Conservation (phyloP, 2,329 filamentous ascomycete species). For the Achaetomium macrosporum region DNA sequence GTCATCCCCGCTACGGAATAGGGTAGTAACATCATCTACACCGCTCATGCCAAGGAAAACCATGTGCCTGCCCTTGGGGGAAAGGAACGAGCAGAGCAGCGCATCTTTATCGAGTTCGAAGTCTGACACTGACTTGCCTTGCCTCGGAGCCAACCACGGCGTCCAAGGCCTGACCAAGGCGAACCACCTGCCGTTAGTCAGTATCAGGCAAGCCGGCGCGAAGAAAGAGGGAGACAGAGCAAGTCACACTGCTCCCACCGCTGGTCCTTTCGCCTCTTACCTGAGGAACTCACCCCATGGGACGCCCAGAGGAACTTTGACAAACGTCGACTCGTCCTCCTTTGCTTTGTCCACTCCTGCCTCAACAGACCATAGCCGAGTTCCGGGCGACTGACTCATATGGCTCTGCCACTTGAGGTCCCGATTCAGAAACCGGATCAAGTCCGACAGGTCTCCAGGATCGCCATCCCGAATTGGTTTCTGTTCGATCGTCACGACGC, state of each 20-base stretch:
- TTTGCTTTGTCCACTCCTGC: slow-evolving; percentile 50
- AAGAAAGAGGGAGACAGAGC: not conserved
- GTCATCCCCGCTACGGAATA: slow-evolving; percentile 59
- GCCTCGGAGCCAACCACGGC: slow-evolving; percentile 84
- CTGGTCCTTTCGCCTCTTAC: slow-evolving; percentile 31
- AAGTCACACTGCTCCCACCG: not conserved
- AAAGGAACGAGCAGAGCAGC: slow-evolving; percentile 71
- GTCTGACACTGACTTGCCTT: slow-evolving; percentile 56
- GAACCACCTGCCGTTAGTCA: slow-evolving; percentile 58
- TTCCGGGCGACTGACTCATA: slow-evolving; percentile 61
- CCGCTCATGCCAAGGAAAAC: slow-evolving; percentile 76
- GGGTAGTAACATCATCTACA: slow-evolving; percentile 61
- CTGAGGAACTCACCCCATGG: slow-evolving; percentile 54
- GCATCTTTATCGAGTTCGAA: slow-evolving; percentile 72
- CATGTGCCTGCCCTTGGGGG: slow-evolving; percentile 63
- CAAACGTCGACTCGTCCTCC: slow-evolving; percentile 52
- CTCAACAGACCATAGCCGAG: slow-evolving; percentile 64
- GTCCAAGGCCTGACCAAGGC: slow-evolving; percentile 71
- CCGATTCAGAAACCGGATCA: slow-evolving; percentile 53
- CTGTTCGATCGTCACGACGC: slow-evolving; percentile 50
- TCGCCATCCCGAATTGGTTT: slow-evolving; percentile 24
- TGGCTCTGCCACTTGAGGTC: slow-evolving; percentile 49
- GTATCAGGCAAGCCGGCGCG: not conserved
- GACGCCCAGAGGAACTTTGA: slow-evolving; percentile 53
- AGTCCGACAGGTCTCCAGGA: slow-evolving; percentile 43